Evolutionary conservation across 2,329 filamentous ascomycete species (phyloP).

Genomic region (Trichophaea hybrida): DNA sequence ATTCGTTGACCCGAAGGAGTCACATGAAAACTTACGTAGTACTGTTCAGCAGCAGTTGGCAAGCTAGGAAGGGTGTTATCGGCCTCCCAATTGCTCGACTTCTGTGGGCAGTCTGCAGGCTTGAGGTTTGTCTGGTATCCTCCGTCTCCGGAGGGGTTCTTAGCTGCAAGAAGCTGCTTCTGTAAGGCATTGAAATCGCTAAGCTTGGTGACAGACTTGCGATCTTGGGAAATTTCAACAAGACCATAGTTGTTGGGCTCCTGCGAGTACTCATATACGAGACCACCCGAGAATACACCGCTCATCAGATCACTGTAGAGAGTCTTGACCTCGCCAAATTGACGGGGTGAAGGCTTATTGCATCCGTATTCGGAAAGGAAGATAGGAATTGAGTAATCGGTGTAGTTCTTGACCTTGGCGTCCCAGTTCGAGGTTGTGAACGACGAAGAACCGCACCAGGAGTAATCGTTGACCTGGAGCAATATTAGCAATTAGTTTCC

Average conservation of each 20-base stretch:
- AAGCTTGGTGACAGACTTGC: conserved; percentile 32
- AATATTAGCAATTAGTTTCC: background rate
- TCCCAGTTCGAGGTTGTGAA: conserved; percentile 66
- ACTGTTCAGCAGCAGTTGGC: conserved; percentile 10
- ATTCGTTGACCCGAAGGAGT: background rate
- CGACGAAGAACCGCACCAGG: conserved; percentile 58
- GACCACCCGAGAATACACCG: conserved; percentile 78
- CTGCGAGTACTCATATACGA: conserved; percentile 87
- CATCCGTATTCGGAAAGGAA: conserved; percentile 96
- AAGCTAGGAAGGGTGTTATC: conserved; percentile 23
- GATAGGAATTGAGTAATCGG: conserved; percentile 71
- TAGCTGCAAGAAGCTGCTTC: conserved; percentile 33
- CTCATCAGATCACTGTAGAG: conserved; percentile 79
- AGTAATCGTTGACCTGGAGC: conserved; percentile 55
- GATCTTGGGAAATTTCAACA: conserved; percentile 22
- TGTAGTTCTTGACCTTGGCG: conserved; percentile 76
- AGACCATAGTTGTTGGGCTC: conserved; percentile 58
- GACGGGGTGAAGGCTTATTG: conserved; percentile 48
- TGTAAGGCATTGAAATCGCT: conserved; percentile 39
- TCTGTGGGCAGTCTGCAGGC: conserved; percentile 11
- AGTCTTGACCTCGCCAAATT: conserved; percentile 64
- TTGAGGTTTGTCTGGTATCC: conserved; percentile 36
- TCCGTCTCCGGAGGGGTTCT: conserved; percentile 39
- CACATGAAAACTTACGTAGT: conserved; percentile 11
- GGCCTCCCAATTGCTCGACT: conserved; percentile 24